Conservation (phyloP, 768 basidiomycete genomes). For the Naganishia vaughanmartiniae region DNA sequence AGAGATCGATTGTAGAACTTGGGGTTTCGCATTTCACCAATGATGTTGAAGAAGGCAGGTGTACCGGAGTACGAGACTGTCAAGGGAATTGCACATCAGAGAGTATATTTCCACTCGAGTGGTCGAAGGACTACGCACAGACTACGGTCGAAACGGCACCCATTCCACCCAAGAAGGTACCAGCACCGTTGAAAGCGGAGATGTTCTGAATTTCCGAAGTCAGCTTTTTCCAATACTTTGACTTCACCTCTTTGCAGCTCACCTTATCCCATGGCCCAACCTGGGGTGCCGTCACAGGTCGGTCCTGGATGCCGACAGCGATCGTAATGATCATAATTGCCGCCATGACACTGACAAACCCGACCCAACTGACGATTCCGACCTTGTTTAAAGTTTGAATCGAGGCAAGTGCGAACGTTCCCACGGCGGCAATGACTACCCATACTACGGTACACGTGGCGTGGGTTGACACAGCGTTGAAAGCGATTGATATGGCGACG, state of each 20-base stretch:
- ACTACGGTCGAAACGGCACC: slow-evolving; percentile 33
- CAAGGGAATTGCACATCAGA: background rate
- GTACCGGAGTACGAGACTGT: slow-evolving; percentile 35
- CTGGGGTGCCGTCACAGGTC: slow-evolving; percentile 28
- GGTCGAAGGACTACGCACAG: slow-evolving; percentile 1
- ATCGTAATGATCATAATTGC: slow-evolving; percentile 32
- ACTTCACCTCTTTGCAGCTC: background rate
- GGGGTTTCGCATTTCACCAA: slow-evolving; percentile 36
- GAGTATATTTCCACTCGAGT: background rate
- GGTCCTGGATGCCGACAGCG: slow-evolving; percentile 33
- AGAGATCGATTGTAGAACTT: slow-evolving; percentile 34
- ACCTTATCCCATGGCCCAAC: slow-evolving; percentile 35
- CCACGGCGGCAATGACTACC: slow-evolving; percentile 40
- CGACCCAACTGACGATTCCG: slow-evolving; percentile 31
- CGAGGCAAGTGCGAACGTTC: slow-evolving; percentile 27
- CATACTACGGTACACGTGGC: slow-evolving; percentile 43
- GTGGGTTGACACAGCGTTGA: slow-evolving; percentile 41
- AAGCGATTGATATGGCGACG: slow-evolving; percentile 40
- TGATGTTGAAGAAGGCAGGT: slow-evolving; percentile 38
- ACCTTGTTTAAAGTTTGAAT: slow-evolving; percentile 36
- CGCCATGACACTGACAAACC: slow-evolving; percentile 31
- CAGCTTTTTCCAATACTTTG: background rate
- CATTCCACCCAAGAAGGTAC: slow-evolving; percentile 33
- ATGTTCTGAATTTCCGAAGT: slow-evolving; percentile 13
- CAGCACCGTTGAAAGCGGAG: slow-evolving; percentile 29